Percentiles rank a stretch among this genome's conserved stretches.
Evolutionary conservation across 2,329 filamentous ascomycete species (phyloP).

Genomic region (Chrysosporium queenslandicum): DNA sequence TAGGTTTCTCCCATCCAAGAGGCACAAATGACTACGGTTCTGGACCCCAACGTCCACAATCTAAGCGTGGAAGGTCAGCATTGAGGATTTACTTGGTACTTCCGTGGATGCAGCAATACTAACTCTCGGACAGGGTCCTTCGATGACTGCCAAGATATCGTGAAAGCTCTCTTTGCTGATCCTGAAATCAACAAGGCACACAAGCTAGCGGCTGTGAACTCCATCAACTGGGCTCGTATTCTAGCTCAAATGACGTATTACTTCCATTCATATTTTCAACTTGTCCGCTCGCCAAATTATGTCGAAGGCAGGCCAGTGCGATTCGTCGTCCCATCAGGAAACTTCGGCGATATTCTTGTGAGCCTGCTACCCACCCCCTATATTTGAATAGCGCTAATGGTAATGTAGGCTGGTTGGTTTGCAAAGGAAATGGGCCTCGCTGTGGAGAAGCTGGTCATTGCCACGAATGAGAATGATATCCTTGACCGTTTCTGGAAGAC

Average conservation of each 20-base stretch:
- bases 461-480: conserved; percentile 97
- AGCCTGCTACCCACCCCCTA: neutral
- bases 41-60: conserved; percentile 88
- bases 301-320: conserved; percentile 52
- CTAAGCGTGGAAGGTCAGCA: conserved; percentile 58
- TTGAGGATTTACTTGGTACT: neutral
- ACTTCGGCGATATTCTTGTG: conserved; percentile 82
- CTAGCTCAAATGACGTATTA: conserved; percentile 96
- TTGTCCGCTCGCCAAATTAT: conserved; percentile 53
- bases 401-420: conserved; percentile 60
- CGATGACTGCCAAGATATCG: conserved; percentile 93
- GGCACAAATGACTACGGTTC: conserved; percentile 90
- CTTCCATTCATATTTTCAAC: conserved; percentile 84
- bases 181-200: conserved; percentile 69
- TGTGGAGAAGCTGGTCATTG: conserved; percentile 76
- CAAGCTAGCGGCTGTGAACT: conserved; percentile 87
- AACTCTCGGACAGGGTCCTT: conserved; percentile 52
- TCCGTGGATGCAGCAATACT: too few relatives aligned
- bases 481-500: conserved; percentile 90
- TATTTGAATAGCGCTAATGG: neutral
- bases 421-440: conserved; percentile 83
- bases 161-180: conserved; percentile 87
- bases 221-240: conserved; percentile 92
- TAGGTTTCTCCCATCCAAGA: conserved; percentile 79
- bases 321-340: conserved; percentile 86